Evolutionary conservation across 164 flowering plant genomes (phyloP).

Genomic region (Stephania cephalantha): DNA sequence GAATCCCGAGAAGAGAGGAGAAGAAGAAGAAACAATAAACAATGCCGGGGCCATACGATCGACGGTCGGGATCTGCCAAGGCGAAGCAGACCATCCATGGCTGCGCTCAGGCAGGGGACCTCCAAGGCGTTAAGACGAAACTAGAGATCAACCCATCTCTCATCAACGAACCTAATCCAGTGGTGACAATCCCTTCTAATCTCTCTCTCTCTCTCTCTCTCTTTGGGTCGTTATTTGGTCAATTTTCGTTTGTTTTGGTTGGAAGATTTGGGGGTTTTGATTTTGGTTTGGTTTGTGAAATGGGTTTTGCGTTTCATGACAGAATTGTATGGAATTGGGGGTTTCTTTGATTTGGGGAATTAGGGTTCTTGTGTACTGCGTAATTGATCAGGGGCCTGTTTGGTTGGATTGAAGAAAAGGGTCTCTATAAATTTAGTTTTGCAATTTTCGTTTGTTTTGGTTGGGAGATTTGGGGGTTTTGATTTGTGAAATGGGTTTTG

Average conservation of each 20-base stretch:
- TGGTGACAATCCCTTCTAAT: constrained; percentile 40
- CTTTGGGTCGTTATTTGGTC: not conserved
- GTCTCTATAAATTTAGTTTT: not conserved
- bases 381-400: too few relatives aligned
- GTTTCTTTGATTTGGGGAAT: not conserved
- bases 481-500: constrained; percentile 2
- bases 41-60: constrained; percentile 38
- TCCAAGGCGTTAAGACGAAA: constrained; percentile 46
- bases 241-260: not conserved
- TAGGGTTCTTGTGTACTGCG: not conserved
- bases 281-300: not conserved
- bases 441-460: not conserved
- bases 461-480: not conserved
- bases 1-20: not conserved
- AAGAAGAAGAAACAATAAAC: not conserved
- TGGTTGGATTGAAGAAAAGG: not conserved
- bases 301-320: not conserved
- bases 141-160: constrained; percentile 69
- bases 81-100: constrained; percentile 55
- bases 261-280: not conserved
- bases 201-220: not conserved
- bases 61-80: constrained; percentile 50
- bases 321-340: not conserved
- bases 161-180: constrained; percentile 72
- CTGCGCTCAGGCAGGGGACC: constrained; percentile 77